Evolutionary conservation across 371 early-diverging fungal genomes (phyloP), one percentile per base, ranked within the genome.

Genomic region (Mortierella sp.): DNA sequence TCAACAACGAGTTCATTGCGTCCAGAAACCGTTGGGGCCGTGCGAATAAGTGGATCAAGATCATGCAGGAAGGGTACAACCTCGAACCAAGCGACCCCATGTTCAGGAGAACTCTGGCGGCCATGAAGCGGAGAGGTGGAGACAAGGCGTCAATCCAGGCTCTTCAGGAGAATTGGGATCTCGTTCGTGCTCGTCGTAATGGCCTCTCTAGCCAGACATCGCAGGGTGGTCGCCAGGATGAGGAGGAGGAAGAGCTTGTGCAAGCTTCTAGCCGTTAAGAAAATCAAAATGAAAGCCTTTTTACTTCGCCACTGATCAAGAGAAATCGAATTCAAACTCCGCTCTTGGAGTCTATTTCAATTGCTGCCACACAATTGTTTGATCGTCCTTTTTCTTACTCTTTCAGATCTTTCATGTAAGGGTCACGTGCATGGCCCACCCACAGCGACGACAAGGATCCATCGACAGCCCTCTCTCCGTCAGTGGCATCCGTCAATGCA

Each of bases 31-130:
- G 84, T 24, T 84, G 84, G 84, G 77, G 80, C 8, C 84, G 84
- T 44, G 84, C 84, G 1, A 77, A 59, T 73, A 77, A 74, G 46
- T 84, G 84, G 84, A 84, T 84, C 16, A 77, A 72, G 46, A 67
- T 80, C 21, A 84, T 84, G 85, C 85, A 84, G 43, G 73, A 80
- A 8, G 75, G 50, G 0, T 84, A 80, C 50, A 78, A 76, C 37
- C 53, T 84, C 16, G 81, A 75, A 44, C 85, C 85, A 13, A 84
- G 81, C 53, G 85, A 84, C 54, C 43, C 46, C n/a, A 84, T 84
- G 85, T 84, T 80, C 57, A 34, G 55, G 64, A 54, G 85, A 31
- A 84, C 81, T 9, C 67, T 84, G 40, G 69, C 46, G 5, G 74
- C 73, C 5, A 84, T 84, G 89, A 59, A 50, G 43, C 83, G 71